Base-by-base conservation (phyloP, 257 asterid genomes). In the Penstemon eatonii region DNA sequence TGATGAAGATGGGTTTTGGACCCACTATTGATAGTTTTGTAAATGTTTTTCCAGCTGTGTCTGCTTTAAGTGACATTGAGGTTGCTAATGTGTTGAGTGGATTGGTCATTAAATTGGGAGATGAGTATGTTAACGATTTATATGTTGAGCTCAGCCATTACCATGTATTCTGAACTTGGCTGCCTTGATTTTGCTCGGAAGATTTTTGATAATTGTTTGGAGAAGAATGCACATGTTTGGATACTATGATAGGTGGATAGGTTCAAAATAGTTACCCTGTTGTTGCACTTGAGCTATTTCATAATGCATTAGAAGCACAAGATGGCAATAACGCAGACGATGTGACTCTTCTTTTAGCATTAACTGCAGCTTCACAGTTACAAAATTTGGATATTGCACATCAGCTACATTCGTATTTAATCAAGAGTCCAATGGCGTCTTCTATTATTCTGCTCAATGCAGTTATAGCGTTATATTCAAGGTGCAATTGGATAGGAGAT, bases 161-260 rank as follows among this genome's bases (percentile, higher is more conserved):
- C 78, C 65, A 82, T 80, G 84, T 84, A 76, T 77, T 72, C 93
- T 7, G 93, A 86, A 58, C 81, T 86, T 75, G 82, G 83, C 13
- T 75, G 78, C 74, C 51, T 76, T 56, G 82, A 62, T 58, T 43
- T 63, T 13, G 84, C 87, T 13, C 79, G 76, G 66, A 82, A 63
- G 69, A 67, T 80, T 63, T 86, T 82, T 63, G 78, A 82, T 65
- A 60, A 70, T 66, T 73, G 85, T 66, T 75, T 62, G 63, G 81
- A 80, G 69, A 84, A 73, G 66, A 86, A 84, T 74, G 75, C 75
- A 5, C 90, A 84, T 82, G 78, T 84, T 38, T 86, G 85, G 90
- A 86, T 56, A 72, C 88, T 19, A 80, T 84, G 81, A 79, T 86
- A 52, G 82, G 84, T 4, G 87, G 82, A 36, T 84, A 84, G 66